Conservation (phyloP, 768 basidiomycete species). For the Pholiota microspora region DNA sequence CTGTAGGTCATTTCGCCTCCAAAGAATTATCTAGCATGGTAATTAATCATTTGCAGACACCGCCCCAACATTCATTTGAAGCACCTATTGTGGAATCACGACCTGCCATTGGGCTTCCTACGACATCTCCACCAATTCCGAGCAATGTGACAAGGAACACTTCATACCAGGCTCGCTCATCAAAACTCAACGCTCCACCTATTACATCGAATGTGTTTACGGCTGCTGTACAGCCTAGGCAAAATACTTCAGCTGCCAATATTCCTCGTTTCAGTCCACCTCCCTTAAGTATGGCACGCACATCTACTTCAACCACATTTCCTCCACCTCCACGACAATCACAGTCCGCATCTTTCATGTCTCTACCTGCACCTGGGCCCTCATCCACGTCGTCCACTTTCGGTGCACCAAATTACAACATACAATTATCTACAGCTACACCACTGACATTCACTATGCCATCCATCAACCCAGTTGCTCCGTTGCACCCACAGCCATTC, state of each 20-base stretch:
- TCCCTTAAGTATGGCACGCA: neutral
- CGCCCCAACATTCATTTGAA: slow-evolving; percentile 21
- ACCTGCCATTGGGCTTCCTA: slow-evolving; percentile 1
- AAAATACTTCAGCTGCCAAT: neutral
- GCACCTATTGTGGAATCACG: slow-evolving; percentile 6
- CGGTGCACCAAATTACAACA: slow-evolving; percentile 55
- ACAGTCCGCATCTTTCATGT: slow-evolving; percentile 5
- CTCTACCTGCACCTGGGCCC: slow-evolving; percentile 19
- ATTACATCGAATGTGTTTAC: slow-evolving; percentile 20
- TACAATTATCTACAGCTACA: slow-evolving; percentile 27
- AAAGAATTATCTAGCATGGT: neutral
- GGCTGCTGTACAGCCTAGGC: neutral
- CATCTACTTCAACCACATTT: slow-evolving; percentile 17
- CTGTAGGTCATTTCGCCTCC: slow-evolving; percentile 18
- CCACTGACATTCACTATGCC: slow-evolving; percentile 9
- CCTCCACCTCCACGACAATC: slow-evolving; percentile 14
- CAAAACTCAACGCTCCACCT: slow-evolving; percentile 39
- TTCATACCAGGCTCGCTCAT: slow-evolving; percentile 35
- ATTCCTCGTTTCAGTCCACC: neutral
- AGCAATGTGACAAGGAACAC: slow-evolving; percentile 13
- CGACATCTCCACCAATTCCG: slow-evolving; percentile 19
- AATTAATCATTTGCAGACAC: neutral
- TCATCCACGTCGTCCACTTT: slow-evolving; percentile 7
- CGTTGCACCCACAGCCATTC: slow-evolving; percentile 20
- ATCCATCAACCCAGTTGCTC: slow-evolving; percentile 9